Base-by-base conservation (phyloP, 2,329 filamentous ascomycete species). In the Alternaria solani region DNA sequence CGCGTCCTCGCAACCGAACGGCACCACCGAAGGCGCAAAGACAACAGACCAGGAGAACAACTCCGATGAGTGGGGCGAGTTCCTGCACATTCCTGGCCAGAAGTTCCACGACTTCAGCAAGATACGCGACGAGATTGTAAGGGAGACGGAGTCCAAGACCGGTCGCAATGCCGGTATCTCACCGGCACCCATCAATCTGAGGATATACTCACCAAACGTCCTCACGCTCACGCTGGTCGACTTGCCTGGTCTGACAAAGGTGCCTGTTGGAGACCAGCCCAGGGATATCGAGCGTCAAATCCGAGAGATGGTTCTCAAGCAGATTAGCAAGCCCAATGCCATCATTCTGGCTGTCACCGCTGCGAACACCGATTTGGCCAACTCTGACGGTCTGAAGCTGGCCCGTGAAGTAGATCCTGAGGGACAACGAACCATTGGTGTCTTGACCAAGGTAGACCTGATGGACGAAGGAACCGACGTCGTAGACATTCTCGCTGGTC, bases 381-480 rank as follows among this genome's bases (percentile, higher is more conserved):
- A 99, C 84, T 99, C 95, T 20, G 95, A 99, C 79, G 95, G 95
- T 73, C 82, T 99, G 78, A 97, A 99, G 83, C 86, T 99, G 70
- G 95, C 95, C 41, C 88, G 95, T 74, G 94, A 99, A 82, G 95
- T 99, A 42, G 95, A 99, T 73, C 94, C 94, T 3, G 94, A 99
- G 78, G 95, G 95, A 75, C 94, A 98, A 83, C 88, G 95, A 78
- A 99, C 95, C 51, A 99, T 99, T 68, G 95, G 95, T 87, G 95
- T 99, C 63, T 86, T 99, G 72, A 98, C 94, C 71, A 99, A 99
- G 86, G 94, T 99, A 63, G 95, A 99, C 82, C 82, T 99, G 76
- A 99, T 99, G 95, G 95, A 99, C 79, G 93, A 97, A 26, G 95
- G 95, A 56, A 99, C 95, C 54, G 95, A 99, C 75, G 95, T 98